These are phyloP conservation scores for Komagataella pseudopastoris DNA, from an alignment of 805 yeast species.

Conservation along the genomic window DNA sequence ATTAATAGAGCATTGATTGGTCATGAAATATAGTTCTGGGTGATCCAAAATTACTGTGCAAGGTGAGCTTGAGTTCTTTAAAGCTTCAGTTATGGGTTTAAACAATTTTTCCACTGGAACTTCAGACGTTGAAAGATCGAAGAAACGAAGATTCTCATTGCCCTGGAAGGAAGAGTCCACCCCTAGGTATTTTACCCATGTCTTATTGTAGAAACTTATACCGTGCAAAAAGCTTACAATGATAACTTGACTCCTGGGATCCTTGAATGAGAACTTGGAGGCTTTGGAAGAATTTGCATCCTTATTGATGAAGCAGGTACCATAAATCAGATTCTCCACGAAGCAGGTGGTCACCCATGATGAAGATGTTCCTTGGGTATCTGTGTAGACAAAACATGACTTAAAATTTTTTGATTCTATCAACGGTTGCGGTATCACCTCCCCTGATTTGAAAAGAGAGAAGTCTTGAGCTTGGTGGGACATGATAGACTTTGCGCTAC, in stretches of 20 bases:
- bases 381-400: conserved; percentile 18
- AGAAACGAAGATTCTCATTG: conserved; percentile 1
- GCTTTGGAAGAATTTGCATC: conserved; percentile 3
- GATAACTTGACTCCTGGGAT: conserved; percentile 19
- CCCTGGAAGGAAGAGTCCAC: conserved; percentile 18
- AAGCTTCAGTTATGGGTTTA: background rate
- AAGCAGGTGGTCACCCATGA: conserved; percentile 48
- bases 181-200: conserved; percentile 20
- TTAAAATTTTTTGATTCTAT: conserved; percentile 2
- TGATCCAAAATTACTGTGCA: background rate
- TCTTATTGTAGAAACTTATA: conserved; percentile 15
- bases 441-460: background rate
- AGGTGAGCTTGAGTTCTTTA: background rate
- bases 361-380: conserved; percentile 42
- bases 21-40: background rate
- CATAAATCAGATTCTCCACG: conserved; percentile 35
- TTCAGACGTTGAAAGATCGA: background rate
- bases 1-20: background rate
- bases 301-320: conserved; percentile 26
- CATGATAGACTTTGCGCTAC: background rate
- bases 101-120: background rate
- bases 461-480: conserved; percentile 9
- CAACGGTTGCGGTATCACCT: background rate
- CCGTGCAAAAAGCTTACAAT: conserved; percentile 20
- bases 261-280: background rate